phyloP scores from a whole-genome alignment of 495 filamentous ascomycete genomes.

The Haplographium delicatum region DNA sequence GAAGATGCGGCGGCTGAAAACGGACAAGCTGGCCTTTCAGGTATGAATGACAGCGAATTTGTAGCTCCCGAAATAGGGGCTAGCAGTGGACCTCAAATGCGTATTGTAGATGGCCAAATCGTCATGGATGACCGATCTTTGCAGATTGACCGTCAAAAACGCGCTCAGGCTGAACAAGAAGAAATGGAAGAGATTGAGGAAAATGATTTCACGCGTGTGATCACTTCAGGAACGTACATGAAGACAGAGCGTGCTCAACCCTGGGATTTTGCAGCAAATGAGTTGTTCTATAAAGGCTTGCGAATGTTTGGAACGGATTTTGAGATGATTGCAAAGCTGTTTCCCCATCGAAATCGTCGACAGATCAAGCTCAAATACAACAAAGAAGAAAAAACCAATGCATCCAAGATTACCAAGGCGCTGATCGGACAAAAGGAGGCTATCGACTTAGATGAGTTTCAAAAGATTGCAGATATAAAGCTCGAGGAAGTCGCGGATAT shows the following conservation, averaged over 20 bases:
- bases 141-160: constrained; percentile 72
- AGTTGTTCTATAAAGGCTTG: constrained; percentile 79
- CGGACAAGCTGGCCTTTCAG: constrained; percentile 5
- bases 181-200: constrained; percentile 68
- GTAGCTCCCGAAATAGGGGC: constrained; percentile 13
- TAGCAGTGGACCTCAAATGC: constrained; percentile 44
- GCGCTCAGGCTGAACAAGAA: constrained; percentile 50
- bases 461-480: constrained; percentile 52
- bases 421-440: constrained; percentile 53
- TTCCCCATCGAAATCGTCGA: constrained; percentile 66
- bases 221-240: constrained; percentile 69
- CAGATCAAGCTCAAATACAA: constrained; percentile 91
- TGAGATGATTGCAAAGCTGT: constrained; percentile 77
- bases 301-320: constrained; percentile 93
- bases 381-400: constrained; percentile 78
- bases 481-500: constrained; percentile 56
- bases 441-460: constrained; percentile 64
- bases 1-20: constrained; percentile 7
- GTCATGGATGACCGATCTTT: constrained; percentile 72
- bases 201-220: constrained; percentile 71
- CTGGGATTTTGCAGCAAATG: constrained; percentile 75
- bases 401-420: constrained; percentile 60
- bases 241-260: constrained; percentile 64
- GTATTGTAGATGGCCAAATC: constrained; percentile 79
- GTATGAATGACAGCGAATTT: constrained; percentile 11